Evolutionary conservation across 371 early-diverging fungal species (phyloP).

Genomic region (Rhizopus sp.): DNA sequence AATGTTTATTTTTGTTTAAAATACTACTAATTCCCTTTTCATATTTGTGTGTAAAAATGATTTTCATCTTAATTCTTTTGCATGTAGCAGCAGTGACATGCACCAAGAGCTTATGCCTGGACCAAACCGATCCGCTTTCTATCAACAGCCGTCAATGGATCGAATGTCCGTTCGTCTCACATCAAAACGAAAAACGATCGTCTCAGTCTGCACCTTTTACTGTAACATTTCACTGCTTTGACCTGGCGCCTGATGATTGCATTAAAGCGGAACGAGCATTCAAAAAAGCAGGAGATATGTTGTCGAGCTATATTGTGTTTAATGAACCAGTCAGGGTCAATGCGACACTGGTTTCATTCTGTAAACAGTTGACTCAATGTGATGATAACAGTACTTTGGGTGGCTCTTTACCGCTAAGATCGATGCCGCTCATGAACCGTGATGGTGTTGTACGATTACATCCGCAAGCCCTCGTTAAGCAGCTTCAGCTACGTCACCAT

Average conservation of each 20-base stretch:
- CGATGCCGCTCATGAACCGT: conserved; percentile 27
- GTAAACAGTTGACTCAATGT: conserved; percentile 32
- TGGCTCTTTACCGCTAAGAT: conserved; percentile 40
- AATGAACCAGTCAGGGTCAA: conserved; percentile 36
- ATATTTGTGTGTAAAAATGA: too few relatives aligned
- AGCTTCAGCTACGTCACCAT: conserved; percentile 28
- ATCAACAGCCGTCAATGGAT: not conserved
- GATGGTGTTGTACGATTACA: conserved; percentile 41
- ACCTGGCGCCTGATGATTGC: conserved; percentile 17
- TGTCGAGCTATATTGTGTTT: conserved; percentile 30
- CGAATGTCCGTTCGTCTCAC: not conserved
- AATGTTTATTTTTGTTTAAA: too few relatives aligned
- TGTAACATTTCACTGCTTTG: conserved; percentile 16
- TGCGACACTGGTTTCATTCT: conserved; percentile 50
- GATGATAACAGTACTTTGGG: conserved; percentile 31
- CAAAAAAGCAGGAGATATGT: conserved; percentile 27
- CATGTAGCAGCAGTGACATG: not conserved
- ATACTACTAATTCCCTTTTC: too few relatives aligned
- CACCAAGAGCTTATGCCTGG: not conserved
- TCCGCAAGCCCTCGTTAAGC: conserved; percentile 63
- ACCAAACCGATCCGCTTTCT: not conserved
- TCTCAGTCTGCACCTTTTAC: conserved; percentile 6
- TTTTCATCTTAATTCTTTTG: too few relatives aligned
- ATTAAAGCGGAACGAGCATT: conserved; percentile 36
- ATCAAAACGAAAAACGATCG: not conserved